A percentile compares a stretch with the other conserved stretches of the same genome.
Evolutionary conservation across 495 filamentous ascomycete genomes (phyloP).

Genomic region (Penicillium crystallinum): DNA sequence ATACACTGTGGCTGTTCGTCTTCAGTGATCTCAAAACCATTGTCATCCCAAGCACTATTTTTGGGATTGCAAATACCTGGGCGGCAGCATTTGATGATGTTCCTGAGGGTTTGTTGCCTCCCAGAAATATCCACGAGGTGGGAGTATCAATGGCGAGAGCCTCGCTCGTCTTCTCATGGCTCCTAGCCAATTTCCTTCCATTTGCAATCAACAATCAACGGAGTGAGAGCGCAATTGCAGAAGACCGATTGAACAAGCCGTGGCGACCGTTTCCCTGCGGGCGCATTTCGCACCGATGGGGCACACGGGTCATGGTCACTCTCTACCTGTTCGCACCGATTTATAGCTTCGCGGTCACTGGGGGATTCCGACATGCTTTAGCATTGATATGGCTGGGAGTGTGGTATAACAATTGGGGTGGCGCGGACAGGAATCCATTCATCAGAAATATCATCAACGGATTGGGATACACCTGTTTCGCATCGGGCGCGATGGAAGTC

Average conservation of each 20-base stretch:
- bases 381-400: conserved; percentile 20
- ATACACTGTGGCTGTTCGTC: conserved; percentile 37
- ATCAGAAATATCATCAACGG: conserved; percentile 31
- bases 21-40: conserved; percentile 38
- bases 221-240: conserved; percentile 15
- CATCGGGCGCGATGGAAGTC: conserved; percentile 25
- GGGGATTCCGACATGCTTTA: conserved; percentile 16
- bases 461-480: conserved; percentile 22
- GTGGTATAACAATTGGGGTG: conserved; percentile 33
- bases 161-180: conserved; percentile 20
- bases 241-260: conserved; percentile 35
- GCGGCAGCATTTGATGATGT: conserved; percentile 10
- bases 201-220: conserved; percentile 34
- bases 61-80: conserved; percentile 31
- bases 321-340: conserved; percentile 11
- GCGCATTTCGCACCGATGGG: conserved; percentile 16
- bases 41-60: conserved; percentile 29
- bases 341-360: conserved; percentile 6
- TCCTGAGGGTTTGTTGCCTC: neutral
- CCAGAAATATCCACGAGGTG: neutral
- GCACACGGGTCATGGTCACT: conserved; percentile 12
- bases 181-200: conserved; percentile 29
- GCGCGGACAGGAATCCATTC: conserved; percentile 16
- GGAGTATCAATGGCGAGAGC: neutral
- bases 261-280: conserved; percentile 31